These are phyloP conservation scores for Gossypium lobatum DNA, from an alignment of 441 rosid genomes.

Conservation along the genomic window DNA sequence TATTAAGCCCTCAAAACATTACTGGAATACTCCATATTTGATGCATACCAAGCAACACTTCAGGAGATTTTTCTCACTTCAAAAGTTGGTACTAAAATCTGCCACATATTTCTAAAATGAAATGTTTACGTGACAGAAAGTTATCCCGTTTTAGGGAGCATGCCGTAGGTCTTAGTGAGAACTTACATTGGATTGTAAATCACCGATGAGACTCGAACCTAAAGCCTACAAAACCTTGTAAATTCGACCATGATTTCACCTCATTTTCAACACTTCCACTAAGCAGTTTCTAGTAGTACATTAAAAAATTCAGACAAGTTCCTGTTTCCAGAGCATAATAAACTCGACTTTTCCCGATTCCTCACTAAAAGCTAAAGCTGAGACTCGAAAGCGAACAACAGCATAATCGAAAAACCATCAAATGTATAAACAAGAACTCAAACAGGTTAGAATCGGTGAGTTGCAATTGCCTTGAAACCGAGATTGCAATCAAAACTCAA, in stretches of 20 bases:
- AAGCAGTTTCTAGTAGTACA: not conserved
- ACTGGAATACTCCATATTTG: too few relatives aligned
- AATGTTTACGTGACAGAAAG: too few relatives aligned
- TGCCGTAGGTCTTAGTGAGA: too few relatives aligned
- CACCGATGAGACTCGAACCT: too few relatives aligned
- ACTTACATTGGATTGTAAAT: too few relatives aligned
- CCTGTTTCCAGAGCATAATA: not conserved
- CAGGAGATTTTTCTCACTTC: too few relatives aligned
- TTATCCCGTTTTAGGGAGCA: too few relatives aligned
- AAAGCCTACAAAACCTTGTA: too few relatives aligned
- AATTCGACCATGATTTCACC: not conserved
- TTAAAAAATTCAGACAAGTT: not conserved
- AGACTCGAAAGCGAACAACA: not conserved
- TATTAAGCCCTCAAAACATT: too few relatives aligned
- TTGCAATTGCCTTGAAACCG: not conserved
- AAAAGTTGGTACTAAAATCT: too few relatives aligned
- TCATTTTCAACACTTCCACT: not conserved
- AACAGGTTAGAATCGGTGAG: not conserved
- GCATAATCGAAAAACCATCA: not conserved
- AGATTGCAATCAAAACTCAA: not conserved
- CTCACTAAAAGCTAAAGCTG: not conserved
- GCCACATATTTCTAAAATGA: too few relatives aligned
- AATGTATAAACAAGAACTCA: not conserved
- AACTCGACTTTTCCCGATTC: not conserved
- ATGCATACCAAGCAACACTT: too few relatives aligned